phyloP scores from a whole-genome alignment of 768 basidiomycete species.

The Agaricus blazei region DNA sequence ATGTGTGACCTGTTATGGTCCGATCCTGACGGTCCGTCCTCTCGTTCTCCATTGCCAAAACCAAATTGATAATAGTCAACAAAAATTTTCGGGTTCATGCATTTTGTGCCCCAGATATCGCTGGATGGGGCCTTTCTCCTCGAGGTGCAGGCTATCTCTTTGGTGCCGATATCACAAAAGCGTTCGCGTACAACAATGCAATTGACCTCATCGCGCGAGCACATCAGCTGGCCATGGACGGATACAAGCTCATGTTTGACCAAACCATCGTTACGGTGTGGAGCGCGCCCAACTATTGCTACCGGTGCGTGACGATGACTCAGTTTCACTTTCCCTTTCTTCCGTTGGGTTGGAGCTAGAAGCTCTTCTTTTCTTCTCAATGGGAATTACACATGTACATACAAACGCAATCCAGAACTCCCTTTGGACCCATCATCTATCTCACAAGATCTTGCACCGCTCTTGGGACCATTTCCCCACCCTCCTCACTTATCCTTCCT shows the following conservation, averaged over 20 bases:
- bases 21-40: slow-evolving; percentile 86
- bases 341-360: too few species aligned
- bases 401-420: too few species aligned
- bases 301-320: slow-evolving; percentile 55
- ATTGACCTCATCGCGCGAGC: slow-evolving; percentile 95
- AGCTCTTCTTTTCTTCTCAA: slow-evolving; percentile 1
- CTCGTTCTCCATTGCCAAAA: not conserved
- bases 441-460: slow-evolving; percentile 4
- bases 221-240: slow-evolving; percentile 98
- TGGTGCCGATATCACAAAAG: slow-evolving; percentile 86
- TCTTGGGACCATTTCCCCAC: not conserved
- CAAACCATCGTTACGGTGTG: slow-evolving; percentile 93
- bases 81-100: not conserved
- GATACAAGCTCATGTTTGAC: slow-evolving; percentile 97
- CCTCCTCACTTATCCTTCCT: slow-evolving; percentile 7
- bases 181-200: slow-evolving; percentile 86
- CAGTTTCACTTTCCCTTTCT: too few species aligned
- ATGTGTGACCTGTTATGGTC: slow-evolving; percentile 99
- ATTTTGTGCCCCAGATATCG: slow-evolving; percentile 54
- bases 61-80: too few species aligned
- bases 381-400: too few species aligned
- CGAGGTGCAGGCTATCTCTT: slow-evolving; percentile 96
- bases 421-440: not conserved
- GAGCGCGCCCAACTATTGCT: slow-evolving; percentile 98
- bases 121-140: slow-evolving; percentile 96